Evolutionary conservation across 805 yeast species (phyloP).

Genomic region (Ogataea corticis): DNA sequence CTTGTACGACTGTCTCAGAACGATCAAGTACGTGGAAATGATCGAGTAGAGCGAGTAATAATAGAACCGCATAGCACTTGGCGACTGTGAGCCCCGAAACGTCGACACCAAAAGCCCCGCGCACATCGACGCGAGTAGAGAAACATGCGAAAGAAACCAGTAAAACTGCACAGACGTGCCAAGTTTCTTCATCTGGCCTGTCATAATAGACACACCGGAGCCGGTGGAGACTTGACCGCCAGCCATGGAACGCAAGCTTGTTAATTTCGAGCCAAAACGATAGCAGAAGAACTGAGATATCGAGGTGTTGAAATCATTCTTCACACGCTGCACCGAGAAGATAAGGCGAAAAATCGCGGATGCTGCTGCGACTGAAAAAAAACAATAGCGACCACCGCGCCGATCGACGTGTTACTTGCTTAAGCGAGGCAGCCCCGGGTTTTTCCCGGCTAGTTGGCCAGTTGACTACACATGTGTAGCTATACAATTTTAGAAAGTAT

Average conservation of each 20-base stretch:
- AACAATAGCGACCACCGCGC: neutral
- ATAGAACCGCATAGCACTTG: constrained; percentile 38
- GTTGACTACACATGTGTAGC: no score
- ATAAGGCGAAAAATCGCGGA: neutral
- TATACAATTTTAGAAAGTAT: neutral
- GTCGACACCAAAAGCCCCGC: constrained; percentile 43
- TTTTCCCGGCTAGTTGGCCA: no score
- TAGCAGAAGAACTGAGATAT: no score
- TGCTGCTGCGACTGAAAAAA: neutral
- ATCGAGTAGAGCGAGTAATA: constrained; percentile 49
- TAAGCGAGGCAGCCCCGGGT: no score
- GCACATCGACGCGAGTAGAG: constrained; percentile 45
- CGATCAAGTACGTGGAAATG: constrained; percentile 61
- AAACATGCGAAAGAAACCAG: constrained; percentile 67
- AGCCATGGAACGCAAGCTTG: no score
- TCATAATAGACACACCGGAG: neutral
- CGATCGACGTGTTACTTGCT: no score
- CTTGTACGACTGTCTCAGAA: constrained; percentile 58
- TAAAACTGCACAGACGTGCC: constrained; percentile 58
- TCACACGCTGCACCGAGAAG: neutral
- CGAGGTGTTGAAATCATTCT: neutral
- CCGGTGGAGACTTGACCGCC: no score
- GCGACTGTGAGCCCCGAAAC: constrained; percentile 34
- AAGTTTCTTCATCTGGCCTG: constrained; percentile 15
- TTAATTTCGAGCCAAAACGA: no score